These are phyloP conservation scores for Lactarius sanguifluus DNA, from an alignment of 768 basidiomycete species.

Conservation along the genomic window DNA sequence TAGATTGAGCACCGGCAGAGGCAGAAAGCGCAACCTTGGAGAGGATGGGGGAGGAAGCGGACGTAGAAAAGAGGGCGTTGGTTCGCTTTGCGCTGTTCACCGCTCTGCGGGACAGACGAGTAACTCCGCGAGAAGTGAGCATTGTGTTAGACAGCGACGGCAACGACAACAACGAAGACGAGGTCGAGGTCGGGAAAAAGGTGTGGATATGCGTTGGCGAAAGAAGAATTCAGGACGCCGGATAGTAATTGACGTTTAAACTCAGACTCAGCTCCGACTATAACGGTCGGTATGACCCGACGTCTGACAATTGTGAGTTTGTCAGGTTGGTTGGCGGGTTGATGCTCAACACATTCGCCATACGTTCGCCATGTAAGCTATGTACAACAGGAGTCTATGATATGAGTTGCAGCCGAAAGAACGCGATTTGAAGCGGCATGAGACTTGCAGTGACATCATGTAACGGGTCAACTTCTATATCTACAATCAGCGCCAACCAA, in stretches of 20 bases:
- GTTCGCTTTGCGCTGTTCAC: constrained; percentile 72
- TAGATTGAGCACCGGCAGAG: constrained; percentile 45
- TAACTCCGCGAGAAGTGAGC: constrained; percentile 85
- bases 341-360: not conserved
- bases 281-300: constrained; percentile 3
- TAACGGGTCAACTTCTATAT: not conserved
- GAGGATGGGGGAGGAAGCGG: constrained; percentile 51
- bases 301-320: not conserved
- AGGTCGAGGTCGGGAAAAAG: constrained; percentile 27
- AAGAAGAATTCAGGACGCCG: constrained; percentile 8
- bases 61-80: constrained; percentile 78
- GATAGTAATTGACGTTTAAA: constrained; percentile 12
- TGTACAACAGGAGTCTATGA: not conserved
- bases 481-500: not conserved
- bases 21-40: constrained; percentile 51
- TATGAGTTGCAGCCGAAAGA: not conserved
- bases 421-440: not conserved
- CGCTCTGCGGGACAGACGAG: constrained; percentile 85
- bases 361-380: too few relatives aligned
- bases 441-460: not conserved
- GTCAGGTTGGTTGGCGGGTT: not conserved
- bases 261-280: constrained; percentile 25
- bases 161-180: constrained; percentile 26
- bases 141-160: constrained; percentile 51
- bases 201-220: constrained; percentile 27